Conservation (phyloP, 2,329 filamentous ascomycete species). For the Trichoderma sp. region DNA sequence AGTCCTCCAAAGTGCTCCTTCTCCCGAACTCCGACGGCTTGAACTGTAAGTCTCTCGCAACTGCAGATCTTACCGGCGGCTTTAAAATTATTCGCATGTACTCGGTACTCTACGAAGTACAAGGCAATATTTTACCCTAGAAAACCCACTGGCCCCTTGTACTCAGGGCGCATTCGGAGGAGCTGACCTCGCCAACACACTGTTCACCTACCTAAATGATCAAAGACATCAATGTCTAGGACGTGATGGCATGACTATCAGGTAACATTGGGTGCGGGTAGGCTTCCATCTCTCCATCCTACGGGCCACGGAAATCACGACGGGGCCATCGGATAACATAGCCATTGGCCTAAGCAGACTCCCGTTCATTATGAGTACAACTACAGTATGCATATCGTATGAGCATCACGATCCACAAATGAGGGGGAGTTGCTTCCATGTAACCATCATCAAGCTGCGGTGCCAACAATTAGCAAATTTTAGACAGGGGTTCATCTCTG, state of each 20-base stretch:
- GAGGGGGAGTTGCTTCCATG: conserved; percentile 1
- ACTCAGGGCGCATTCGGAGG: neutral
- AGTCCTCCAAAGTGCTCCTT: neutral
- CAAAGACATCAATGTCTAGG: neutral
- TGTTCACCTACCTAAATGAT: conserved; percentile 5
- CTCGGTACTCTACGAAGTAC: neutral
- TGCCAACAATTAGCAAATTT: neutral
- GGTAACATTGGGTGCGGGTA: neutral
- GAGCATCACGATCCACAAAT: conserved; percentile 2
- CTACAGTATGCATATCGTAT: neutral
- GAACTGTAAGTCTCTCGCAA: neutral
- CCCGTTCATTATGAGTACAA: neutral
- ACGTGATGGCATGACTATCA: neutral
- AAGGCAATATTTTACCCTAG: neutral
- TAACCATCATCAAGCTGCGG: neutral
- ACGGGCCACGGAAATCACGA: neutral
- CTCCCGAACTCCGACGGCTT: conserved; percentile 3
- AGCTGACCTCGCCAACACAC: neutral
- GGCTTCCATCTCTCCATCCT: neutral
- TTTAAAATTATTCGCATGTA: neutral
- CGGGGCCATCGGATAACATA: neutral
- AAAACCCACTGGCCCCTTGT: neutral
- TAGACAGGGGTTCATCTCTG: neutral
- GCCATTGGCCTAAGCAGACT: neutral
- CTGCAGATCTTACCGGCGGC: neutral